Conservation (phyloP, 306 rosid genomes). For the barrel medic (Medicago truncatula) region DNA sequence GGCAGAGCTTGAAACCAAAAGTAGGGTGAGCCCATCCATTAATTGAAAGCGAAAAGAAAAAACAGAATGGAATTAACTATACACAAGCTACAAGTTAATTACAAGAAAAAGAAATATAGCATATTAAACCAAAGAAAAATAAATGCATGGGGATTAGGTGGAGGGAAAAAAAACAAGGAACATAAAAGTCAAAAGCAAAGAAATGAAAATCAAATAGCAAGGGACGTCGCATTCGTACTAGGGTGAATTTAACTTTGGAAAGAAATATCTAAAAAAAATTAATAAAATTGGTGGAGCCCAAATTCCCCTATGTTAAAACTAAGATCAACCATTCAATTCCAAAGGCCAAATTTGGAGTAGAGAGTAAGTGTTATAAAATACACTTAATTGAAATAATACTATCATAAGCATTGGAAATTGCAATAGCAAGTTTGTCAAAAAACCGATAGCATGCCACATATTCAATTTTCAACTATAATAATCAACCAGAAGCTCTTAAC, state of each 20-base stretch:
- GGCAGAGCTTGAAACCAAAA: neutral
- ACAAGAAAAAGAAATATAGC: neutral
- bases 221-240: neutral
- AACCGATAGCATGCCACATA: conserved; percentile 9
- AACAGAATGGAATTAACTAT: neutral
- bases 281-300: neutral
- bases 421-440: conserved; percentile 2
- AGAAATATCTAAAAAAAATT: too few species aligned
- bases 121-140: neutral
- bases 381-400: too few species aligned
- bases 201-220: neutral
- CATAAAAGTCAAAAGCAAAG: neutral
- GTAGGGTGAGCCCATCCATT: neutral
- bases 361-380: conserved; percentile 4
- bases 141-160: neutral
- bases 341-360: conserved; percentile 30
- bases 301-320: neutral
- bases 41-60: neutral
- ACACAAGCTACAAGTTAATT: neutral
- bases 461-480: conserved; percentile 23
- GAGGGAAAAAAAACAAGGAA: neutral
- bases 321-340: neutral
- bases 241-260: too few species aligned
- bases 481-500: conserved; percentile 5
- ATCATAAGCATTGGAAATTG: neutral